Evolutionary conservation across 2,329 filamentous ascomycete species (phyloP), one percentile per base, ranked within the genome.

Genomic region (Aspergillus proliferans): DNA sequence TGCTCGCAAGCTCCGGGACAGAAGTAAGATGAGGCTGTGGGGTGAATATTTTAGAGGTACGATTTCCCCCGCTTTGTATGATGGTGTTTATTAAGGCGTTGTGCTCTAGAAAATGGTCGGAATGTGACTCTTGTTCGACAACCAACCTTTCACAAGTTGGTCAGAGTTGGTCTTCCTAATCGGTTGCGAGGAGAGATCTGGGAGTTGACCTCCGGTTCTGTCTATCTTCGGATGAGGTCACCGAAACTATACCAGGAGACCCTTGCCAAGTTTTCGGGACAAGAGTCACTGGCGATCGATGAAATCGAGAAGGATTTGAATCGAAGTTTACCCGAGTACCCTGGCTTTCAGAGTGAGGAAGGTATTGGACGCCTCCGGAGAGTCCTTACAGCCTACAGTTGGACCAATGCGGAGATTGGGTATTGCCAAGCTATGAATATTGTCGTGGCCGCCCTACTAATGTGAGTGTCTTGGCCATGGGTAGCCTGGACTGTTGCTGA

Each of bases 381-480:
- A 50, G 93, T 98, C 34, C 77, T 98, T 48, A 97, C 92, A 1
- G 93, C 93, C 4, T 98, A 98, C 74, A 96, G 91, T 71, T 98
- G 93, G 93, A 88, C 86, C 44, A 93, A 98, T 62, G 81, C 88
- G 47, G 90, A 96, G 57, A 91, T 98, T 48, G 93, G 93, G 57
- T 98, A 98, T 71, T 98, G 93, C 69, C 93, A 98, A 71, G 93
- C 93, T 53, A 98, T 98, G 93, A 98, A 98, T 69, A 98, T 98
- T 59, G 93, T 98, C 30, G 92, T 96, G 47, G 93, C 93, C 15
- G 93, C 93, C n/a, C 75, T 98, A 50, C 79, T 98, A 59, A 98
- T 98, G 76, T 84, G 74, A 40, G 38, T 40, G 3, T 2, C n/a
- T 38, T 38, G 34, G 2, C 18, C 4, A 57, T 78, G 72, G 72